A percentile compares a stretch with the other conserved stretches of the same genome.
These are phyloP conservation scores for Aquilaria yunnanensis DNA, from an alignment of 345 rosid genomes.

Conservation along the genomic window DNA sequence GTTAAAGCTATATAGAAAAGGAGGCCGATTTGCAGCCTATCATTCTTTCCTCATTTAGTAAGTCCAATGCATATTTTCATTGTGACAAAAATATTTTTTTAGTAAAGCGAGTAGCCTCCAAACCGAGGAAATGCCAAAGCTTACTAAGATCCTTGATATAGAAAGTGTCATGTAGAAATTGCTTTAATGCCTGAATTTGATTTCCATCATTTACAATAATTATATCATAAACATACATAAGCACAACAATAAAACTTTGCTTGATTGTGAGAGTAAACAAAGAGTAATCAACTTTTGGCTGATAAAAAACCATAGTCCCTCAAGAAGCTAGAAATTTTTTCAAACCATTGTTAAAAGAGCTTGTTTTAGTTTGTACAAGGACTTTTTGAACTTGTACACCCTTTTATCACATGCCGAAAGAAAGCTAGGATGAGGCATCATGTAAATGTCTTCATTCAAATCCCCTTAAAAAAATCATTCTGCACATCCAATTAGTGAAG, in stretches of 20 bases:
- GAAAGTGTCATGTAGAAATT: not conserved
- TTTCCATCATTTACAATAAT: not conserved
- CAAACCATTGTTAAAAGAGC: not conserved
- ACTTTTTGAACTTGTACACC: constrained; percentile 3
- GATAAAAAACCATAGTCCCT: not conserved
- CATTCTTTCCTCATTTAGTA: not conserved
- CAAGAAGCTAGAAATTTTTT: not conserved
- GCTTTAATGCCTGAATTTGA: not conserved
- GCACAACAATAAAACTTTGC: not conserved
- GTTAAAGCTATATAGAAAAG: not conserved
- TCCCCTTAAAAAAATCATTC: not conserved
- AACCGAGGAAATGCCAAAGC: no score
- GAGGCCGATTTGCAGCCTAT: not conserved
- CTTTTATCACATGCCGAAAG: not conserved
- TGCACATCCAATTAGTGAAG: constrained; percentile 1
- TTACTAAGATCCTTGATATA: no score
- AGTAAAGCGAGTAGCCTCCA: not conserved
- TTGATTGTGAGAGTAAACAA: not conserved
- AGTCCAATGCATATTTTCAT: not conserved
- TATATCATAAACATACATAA: not conserved
- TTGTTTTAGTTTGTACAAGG: constrained; percentile 4
- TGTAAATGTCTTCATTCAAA: constrained; percentile 2
- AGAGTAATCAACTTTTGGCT: not conserved
- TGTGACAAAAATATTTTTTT: not conserved
- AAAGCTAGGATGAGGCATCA: not conserved